A percentile compares a stretch with the other conserved stretches of the same genome.
Conservation (phyloP, 306 rosid species). For the Vigna mungo region DNA sequence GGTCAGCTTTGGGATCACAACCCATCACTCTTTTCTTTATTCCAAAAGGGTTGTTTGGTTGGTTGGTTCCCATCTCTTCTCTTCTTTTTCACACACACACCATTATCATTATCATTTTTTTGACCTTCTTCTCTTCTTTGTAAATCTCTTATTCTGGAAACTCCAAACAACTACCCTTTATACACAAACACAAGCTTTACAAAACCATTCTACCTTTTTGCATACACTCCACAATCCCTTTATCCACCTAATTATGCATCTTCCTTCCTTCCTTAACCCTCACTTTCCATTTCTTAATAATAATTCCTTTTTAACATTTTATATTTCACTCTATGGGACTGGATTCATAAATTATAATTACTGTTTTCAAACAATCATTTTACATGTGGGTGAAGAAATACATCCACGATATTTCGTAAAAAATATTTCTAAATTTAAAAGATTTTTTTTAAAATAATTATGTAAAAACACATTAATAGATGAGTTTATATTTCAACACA, state of each 20-base stretch:
- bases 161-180: not conserved
- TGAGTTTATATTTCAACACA: not conserved
- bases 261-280: not conserved
- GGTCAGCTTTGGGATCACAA: conserved; percentile 78
- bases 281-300: not conserved
- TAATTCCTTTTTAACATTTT: not conserved
- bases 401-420: not conserved
- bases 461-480: not conserved
- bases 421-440: not conserved
- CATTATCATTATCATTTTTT: not conserved
- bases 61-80: not conserved
- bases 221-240: not conserved
- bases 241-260: not conserved
- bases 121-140: not conserved
- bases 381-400: not conserved
- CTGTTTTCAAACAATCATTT: too few species aligned
- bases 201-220: not conserved
- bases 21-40: conserved; percentile 3
- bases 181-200: not conserved
- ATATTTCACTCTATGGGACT: too few species aligned
- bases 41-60: not conserved
- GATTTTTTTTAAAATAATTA: too few species aligned
- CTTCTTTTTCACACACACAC: not conserved
- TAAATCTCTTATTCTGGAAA: not conserved
- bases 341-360: too few species aligned